Evolutionary conservation across 2,329 filamentous ascomycete species (phyloP), one percentile per base, ranked within the genome.

Genomic region (Trichophyton rubrum): DNA sequence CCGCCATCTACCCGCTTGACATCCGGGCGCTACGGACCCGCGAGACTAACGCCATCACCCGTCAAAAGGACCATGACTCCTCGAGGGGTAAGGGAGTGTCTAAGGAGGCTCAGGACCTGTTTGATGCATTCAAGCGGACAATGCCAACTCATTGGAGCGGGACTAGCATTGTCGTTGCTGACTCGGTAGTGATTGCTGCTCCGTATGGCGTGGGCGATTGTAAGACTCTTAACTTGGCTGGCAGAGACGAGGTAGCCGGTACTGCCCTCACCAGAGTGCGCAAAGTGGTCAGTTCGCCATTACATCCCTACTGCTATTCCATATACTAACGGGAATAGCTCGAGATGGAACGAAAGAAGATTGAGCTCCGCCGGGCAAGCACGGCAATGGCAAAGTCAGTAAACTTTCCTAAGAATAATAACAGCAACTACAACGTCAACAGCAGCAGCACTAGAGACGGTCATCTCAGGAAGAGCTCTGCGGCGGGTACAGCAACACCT

Each of bases 81-180:
- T 78, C 79, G 60, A 77, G 79, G 62, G 83, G 82, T 60, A 84
- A 82, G 70, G 82, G 82, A 8, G 83, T 85, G 6, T 81, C 77
- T 41, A 78, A 75, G 41, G 82, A 85, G 64, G 83, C 79, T 27
- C 84, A 86, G 71, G 82, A 84, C 59, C 74, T 86, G 15, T 86
- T 83, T 66, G 82, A 86, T 73, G 78, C 79, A 9, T 77, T 86
- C 59, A 79, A 78, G 63, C 78, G 81, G 66, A 82, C 82, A 70
- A 84, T 82, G 68, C 82, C 82, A 8, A 78, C 80, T 30, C 77
- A 81, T 62, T 86, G 83, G 83, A 77, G 82, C 65, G 80, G 79
- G 17, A 73, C 76, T 38, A 77, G 77, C 58, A 85, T 86, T 64
- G 76, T 86, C 59, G 80, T 85, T 56, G 81, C 80, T 59, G 82